Percentiles rank a stretch among this genome's conserved stretches.
phyloP scores from a whole-genome alignment of 371 early-diverging fungal genomes.

The Mortierella sp. region DNA sequence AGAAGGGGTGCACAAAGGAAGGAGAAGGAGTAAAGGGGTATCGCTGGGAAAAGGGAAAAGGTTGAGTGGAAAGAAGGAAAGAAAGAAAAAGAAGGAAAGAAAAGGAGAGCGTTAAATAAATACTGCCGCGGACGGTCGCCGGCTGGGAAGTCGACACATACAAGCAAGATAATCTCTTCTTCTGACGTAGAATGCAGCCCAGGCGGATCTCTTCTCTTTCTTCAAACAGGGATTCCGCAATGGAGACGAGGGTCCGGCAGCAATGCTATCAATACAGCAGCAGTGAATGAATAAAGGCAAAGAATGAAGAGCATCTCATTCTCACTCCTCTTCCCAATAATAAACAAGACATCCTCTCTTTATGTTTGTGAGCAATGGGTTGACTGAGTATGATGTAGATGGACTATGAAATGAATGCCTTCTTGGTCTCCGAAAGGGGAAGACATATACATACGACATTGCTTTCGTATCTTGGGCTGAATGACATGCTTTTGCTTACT shows the following conservation, averaged over 20 bases:
- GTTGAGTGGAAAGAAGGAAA: conserved; percentile 3
- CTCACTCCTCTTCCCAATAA: background rate
- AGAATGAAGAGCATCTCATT: background rate
- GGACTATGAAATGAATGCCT: background rate
- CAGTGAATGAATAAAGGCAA: background rate
- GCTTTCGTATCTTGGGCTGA: background rate
- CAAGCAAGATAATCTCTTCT: background rate
- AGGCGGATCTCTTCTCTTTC: background rate
- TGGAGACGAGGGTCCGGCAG: background rate
- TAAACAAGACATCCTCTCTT: background rate
- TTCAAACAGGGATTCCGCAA: background rate
- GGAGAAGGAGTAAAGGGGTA: background rate
- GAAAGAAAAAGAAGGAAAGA: background rate
- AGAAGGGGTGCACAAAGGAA: conserved; percentile 7
- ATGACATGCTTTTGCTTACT: background rate
- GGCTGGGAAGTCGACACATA: background rate
- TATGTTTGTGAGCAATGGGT: background rate
- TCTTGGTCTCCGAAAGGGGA: conserved; percentile 1
- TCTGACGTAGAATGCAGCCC: background rate
- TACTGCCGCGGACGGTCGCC: background rate
- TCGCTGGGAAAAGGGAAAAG: background rate
- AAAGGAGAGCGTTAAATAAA: conserved; percentile 7
- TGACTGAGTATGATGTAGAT: background rate
- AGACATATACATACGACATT: background rate
- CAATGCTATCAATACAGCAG: background rate